Evolutionary conservation across 2,329 filamentous ascomycete genomes (phyloP).

Genomic region (Ceratocystis colombiana): DNA sequence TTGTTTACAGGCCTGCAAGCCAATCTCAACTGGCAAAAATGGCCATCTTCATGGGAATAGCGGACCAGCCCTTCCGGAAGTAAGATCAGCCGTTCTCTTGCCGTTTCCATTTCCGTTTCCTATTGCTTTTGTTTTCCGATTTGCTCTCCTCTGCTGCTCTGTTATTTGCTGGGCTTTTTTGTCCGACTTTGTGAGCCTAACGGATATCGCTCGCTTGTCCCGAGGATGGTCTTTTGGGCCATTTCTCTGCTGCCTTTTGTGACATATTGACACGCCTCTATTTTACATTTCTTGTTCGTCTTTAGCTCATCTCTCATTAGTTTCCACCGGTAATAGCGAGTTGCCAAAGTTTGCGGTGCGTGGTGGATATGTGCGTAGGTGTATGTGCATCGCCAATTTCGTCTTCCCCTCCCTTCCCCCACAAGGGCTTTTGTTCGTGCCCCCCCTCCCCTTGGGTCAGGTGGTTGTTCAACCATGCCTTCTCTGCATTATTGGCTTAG

Average conservation of each 20-base stretch:
- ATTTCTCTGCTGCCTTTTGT: too few relatives aligned
- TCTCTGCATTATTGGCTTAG: neutral
- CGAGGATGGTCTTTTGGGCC: too few relatives aligned
- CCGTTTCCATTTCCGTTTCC: neutral
- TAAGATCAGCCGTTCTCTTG: neutral
- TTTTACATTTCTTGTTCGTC: too few relatives aligned
- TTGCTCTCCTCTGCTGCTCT: too few relatives aligned
- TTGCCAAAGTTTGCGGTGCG: neutral
- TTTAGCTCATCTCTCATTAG: neutral
- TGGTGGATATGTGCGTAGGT: neutral
- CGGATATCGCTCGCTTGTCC: too few relatives aligned
- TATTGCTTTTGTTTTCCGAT: neutral
- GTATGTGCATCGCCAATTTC: neutral
- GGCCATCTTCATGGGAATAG: neutral
- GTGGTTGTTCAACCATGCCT: neutral
- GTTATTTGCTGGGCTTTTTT: too few relatives aligned
- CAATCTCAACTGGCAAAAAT: neutral
- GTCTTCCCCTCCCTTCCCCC: too few relatives aligned
- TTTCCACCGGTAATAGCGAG: conserved; percentile 4
- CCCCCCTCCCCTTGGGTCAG: too few relatives aligned
- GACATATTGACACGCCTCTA: too few relatives aligned
- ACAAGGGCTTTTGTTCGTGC: too few relatives aligned
- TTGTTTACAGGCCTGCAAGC: neutral
- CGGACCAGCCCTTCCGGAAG: neutral
- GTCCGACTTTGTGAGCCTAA: too few relatives aligned